Evolutionary conservation across 2,329 filamentous ascomycete species (phyloP).

Genomic region (Trichoderma sp.): DNA sequence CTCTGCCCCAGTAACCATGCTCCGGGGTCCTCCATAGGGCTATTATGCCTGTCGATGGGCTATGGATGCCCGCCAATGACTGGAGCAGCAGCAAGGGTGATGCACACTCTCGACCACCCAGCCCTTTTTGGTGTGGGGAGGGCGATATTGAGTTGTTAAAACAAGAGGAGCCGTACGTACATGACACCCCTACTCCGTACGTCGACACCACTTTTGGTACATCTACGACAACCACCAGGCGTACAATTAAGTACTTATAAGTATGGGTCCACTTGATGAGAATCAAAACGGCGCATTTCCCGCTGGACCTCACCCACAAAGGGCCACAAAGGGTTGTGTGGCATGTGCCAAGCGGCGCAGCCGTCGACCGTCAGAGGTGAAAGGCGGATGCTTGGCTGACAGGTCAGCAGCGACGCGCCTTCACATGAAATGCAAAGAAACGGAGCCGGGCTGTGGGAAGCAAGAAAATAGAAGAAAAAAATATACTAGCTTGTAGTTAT

Average conservation of each 20-base stretch:
- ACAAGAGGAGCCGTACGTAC: conserved; percentile 13
- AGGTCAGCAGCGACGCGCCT: conserved; percentile 5
- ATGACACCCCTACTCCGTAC: background rate
- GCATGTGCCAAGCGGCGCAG: conserved; percentile 17
- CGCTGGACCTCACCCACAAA: conserved; percentile 10
- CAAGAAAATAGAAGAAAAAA: background rate
- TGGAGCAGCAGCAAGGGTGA: conserved; percentile 15
- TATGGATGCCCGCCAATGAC: background rate
- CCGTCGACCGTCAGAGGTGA: conserved; percentile 1
- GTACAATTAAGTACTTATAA: conserved; percentile 13
- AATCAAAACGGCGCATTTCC: background rate
- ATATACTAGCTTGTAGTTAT: background rate
- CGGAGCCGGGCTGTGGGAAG: background rate
- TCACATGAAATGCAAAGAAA: conserved; percentile 11
- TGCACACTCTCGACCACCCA: conserved; percentile 1
- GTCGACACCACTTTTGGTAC: background rate
- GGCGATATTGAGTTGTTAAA: conserved; percentile 9
- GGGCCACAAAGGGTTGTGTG: conserved; percentile 12
- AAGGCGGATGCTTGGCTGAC: conserved; percentile 15
- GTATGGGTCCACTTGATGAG: conserved; percentile 16
- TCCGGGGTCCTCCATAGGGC: conserved; percentile 17
- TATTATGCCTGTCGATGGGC: conserved; percentile 18
- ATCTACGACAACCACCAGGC: background rate
- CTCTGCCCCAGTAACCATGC: conserved; percentile 9
- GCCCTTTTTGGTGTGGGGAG: conserved; percentile 7